Evolutionary conservation across 208 protist genomes (phyloP).

Genomic region (Wallacemonas sp.): DNA sequence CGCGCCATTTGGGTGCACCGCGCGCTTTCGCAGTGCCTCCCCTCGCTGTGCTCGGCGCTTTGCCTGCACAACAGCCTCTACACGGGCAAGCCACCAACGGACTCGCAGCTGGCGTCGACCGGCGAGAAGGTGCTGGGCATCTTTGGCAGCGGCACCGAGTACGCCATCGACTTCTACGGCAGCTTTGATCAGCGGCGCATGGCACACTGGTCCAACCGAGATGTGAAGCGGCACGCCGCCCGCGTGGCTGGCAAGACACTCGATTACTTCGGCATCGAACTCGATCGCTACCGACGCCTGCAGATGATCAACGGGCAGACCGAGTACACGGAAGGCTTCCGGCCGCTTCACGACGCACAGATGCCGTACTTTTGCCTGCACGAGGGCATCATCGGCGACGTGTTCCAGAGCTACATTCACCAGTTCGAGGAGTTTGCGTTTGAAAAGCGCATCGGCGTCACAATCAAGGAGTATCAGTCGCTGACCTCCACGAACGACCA

Average conservation of each 20-base stretch:
- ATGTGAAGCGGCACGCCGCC: slow-evolving; percentile 81
- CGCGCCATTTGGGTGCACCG: slow-evolving; percentile 87
- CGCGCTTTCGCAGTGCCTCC: slow-evolving; percentile 80
- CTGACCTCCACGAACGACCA: slow-evolving; percentile 63
- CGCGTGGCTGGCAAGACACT: slow-evolving; percentile 87
- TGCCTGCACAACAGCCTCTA: slow-evolving; percentile 88
- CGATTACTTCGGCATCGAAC: slow-evolving; percentile 79
- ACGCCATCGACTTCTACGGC: slow-evolving; percentile 83
- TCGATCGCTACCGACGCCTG: slow-evolving; percentile 86
- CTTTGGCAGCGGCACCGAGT: slow-evolving; percentile 85
- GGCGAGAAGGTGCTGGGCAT: slow-evolving; percentile 90
- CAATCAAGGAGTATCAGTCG: slow-evolving; percentile 75
- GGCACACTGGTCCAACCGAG: slow-evolving; percentile 90
- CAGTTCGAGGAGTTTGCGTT: slow-evolving; percentile 93
- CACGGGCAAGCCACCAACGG: slow-evolving; percentile 84
- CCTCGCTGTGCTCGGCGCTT: slow-evolving; percentile 86
- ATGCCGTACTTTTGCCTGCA: slow-evolving; percentile 90
- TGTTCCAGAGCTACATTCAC: slow-evolving; percentile 84
- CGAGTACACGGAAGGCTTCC: slow-evolving; percentile 74
- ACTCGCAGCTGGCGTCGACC: slow-evolving; percentile 78
- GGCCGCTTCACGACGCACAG: slow-evolving; percentile 84
- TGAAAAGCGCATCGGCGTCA: slow-evolving; percentile 80
- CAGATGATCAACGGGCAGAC: slow-evolving; percentile 90
- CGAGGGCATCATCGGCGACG: slow-evolving; percentile 79
- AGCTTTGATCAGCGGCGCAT: slow-evolving; percentile 80